Base-by-base conservation (phyloP, 2,329 filamentous ascomycete genomes). In the Talaromyces sp. region DNA sequence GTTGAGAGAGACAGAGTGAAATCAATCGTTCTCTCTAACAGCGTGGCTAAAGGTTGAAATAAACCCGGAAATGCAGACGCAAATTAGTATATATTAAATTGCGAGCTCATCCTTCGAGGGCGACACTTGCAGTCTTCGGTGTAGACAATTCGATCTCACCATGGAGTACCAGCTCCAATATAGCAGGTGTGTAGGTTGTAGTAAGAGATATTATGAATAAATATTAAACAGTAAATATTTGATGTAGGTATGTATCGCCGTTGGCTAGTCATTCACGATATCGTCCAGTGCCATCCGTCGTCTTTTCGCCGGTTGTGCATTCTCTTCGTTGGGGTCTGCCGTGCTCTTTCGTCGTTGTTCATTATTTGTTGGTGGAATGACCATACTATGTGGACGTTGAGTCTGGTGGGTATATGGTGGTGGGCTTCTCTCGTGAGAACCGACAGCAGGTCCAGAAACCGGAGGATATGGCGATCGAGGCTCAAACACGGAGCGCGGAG, bases 281-380 rank as follows among this genome's bases (percentile, higher is more conserved):
- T 78, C 76, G 60, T 78, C 74, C 63, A 78, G 63, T 14, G 76
- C 76, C 76, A 78, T 78, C 57, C 74, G 77, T 37, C 74, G 75
- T 48, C 76, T 70, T 64, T 78, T 78, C 13, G 74, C 47, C 5
- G 76, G 76, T 48, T 73, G 67, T 11, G 66, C 68, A 39, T 62
- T 65, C 11, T 68, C 65, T 19, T 64, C 67, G n/a, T 22, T 24
- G 11, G 65, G 56, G n/a, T 33, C 45, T 27, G 35, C 59, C 50
- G 60, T 43, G 37, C 50, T 50, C 43, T 50, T 64, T 56, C 58
- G 41, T 47, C 65, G 62, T 2, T 50, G 57, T 33, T 66, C 62
- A 48, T 14, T 59, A 27, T 48, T 35, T 16, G 56, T 41, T 27
- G 8, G 22, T 6, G 37, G 37, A 3, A 45, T 59, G 3, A 45